Evolutionary conservation across 352 stramenopile genomes (phyloP).

Genomic region (Phytophthora sp.): DNA sequence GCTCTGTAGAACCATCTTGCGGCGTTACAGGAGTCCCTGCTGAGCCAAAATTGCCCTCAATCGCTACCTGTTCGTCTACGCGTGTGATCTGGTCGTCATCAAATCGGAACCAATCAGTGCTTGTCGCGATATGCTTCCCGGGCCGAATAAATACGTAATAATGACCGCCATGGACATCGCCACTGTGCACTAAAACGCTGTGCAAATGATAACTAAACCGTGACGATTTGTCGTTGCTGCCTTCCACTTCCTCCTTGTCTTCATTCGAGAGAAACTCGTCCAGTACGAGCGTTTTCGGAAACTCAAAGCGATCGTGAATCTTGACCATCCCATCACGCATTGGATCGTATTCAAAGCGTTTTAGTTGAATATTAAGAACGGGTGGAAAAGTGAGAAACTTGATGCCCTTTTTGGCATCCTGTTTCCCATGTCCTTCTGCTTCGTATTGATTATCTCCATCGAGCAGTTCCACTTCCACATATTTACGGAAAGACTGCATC

Average conservation of each 20-base stretch:
- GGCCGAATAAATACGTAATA: constrained; percentile 92
- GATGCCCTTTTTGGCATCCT: constrained; percentile 91
- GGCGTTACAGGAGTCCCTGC: constrained; percentile 22
- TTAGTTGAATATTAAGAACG: constrained; percentile 93
- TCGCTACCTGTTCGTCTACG: constrained; percentile 68
- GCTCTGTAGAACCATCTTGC: constrained; percentile 25
- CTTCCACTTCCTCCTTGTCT: constrained; percentile 1
- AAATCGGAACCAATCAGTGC: constrained; percentile 82
- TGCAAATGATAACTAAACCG: constrained; percentile 80
- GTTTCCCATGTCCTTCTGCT: constrained; percentile 87
- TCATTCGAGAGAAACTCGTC: constrained; percentile 60
- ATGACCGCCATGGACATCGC: constrained; percentile 86
- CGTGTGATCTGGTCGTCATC: constrained; percentile 87
- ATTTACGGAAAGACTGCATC: constrained; percentile 91
- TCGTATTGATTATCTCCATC: constrained; percentile 95
- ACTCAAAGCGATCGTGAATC: constrained; percentile 90
- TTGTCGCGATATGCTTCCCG: constrained; percentile 64
- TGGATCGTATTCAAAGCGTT: constrained; percentile 90
- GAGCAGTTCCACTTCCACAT: constrained; percentile 93
- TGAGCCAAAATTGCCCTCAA: constrained; percentile 86
- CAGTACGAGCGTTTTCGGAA: constrained; percentile 75
- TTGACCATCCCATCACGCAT: constrained; percentile 90
- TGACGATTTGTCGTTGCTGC: constrained; percentile 12
- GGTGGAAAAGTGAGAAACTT: constrained; percentile 88
- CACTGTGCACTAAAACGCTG: constrained; percentile 87